Conservation (phyloP, 2,329 filamentous ascomycete species). For the Ciborinia camelliae region DNA sequence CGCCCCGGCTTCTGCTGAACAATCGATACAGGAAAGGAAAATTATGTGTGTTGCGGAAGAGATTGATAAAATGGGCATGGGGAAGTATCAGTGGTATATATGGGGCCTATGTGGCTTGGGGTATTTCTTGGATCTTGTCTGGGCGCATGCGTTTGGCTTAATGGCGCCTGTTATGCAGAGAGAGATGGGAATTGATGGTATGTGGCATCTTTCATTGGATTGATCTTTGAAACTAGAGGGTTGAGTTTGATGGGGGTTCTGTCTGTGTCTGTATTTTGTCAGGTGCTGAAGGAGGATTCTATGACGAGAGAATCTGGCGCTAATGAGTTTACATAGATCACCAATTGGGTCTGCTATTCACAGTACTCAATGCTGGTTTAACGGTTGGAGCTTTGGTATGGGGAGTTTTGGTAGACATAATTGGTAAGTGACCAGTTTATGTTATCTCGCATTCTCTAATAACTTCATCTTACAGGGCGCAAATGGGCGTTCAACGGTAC, state of each 20-base stretch:
- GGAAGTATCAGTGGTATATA: conserved; percentile 33
- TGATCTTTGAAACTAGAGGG: neutral
- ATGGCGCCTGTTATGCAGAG: conserved; percentile 28
- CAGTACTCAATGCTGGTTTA: conserved; percentile 27
- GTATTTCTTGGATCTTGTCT: conserved; percentile 33
- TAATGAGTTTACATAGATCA: conserved; percentile 15
- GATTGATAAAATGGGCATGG: conserved; percentile 30
- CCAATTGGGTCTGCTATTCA: conserved; percentile 27
- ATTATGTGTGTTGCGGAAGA: conserved; percentile 23
- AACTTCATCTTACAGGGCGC: conserved; percentile 22
- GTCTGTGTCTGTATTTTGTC: neutral
- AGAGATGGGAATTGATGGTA: conserved; percentile 27
- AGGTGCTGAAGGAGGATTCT: neutral
- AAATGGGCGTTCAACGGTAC: conserved; percentile 33
- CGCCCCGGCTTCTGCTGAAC: neutral
- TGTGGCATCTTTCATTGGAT: neutral
- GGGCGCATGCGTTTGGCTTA: conserved; percentile 31
- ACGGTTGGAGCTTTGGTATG: conserved; percentile 29
- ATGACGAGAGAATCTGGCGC: neutral
- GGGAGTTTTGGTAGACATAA: conserved; percentile 30
- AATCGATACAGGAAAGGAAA: conserved; percentile 24
- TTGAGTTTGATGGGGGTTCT: neutral
- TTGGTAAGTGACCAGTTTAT: conserved; percentile 22
- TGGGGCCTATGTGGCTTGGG: conserved; percentile 33
- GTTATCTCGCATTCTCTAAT: neutral